Percentiles rank a stretch among this genome's conserved stretches.
Conservation (phyloP, 2,329 filamentous ascomycete species). For the Cercospora nicotianae region DNA sequence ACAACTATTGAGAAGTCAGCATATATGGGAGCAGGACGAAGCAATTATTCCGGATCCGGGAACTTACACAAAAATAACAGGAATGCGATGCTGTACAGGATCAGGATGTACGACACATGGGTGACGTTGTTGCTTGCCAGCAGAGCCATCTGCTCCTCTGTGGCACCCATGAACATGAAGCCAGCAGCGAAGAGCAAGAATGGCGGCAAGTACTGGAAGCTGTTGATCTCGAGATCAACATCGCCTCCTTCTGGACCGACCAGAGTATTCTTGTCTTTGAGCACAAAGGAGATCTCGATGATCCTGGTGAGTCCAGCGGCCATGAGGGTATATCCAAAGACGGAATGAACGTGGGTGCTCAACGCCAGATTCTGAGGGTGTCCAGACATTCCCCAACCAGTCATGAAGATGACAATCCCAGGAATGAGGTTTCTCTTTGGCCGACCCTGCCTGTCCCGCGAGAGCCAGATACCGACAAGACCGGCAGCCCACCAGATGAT, state of each 20-base stretch:
- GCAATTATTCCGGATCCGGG: background rate
- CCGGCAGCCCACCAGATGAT: conserved; percentile 97
- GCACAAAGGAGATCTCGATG: conserved; percentile 86
- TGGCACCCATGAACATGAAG: conserved; percentile 96
- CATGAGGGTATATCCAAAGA: conserved; percentile 97
- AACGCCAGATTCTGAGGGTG: conserved; percentile 83
- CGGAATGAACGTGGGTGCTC: conserved; percentile 81
- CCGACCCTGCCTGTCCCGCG: conserved; percentile 74
- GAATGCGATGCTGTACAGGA: conserved; percentile 87
- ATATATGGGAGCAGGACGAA: background rate
- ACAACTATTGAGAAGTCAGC: conserved; percentile 54
- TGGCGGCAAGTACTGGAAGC: conserved; percentile 47
- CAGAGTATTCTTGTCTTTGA: conserved; percentile 64
- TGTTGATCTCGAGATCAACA: conserved; percentile 48
- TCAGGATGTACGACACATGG: conserved; percentile 88
- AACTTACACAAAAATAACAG: conserved; percentile 78
- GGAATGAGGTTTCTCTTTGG: conserved; percentile 93
- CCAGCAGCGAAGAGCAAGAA: conserved; percentile 81
- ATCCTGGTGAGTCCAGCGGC: conserved; percentile 79
- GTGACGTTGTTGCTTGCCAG: conserved; percentile 73
- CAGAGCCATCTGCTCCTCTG: conserved; percentile 89
- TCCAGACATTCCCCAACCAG: conserved; percentile 91
- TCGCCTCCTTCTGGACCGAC: conserved; percentile 33
- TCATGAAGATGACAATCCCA: conserved; percentile 84
- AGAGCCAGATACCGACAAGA: conserved; percentile 88